A percentile compares a stretch with the other conserved stretches of the same genome.
phyloP scores from a whole-genome alignment of 2,329 filamentous ascomycete species.

The Colletotrichum cordylinicola region DNA sequence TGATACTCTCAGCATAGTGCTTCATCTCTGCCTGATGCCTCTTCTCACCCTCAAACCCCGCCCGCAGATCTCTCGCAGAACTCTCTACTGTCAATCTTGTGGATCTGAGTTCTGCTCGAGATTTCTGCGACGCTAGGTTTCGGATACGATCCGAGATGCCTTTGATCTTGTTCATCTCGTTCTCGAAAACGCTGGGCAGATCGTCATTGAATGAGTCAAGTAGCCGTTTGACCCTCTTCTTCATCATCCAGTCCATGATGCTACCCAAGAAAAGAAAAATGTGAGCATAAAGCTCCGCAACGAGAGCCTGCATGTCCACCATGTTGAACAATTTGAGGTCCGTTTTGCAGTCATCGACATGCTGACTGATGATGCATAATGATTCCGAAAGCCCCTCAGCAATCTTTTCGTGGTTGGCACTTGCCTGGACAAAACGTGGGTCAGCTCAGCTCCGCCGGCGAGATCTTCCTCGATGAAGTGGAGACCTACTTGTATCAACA shows the following conservation, averaged over 20 bases:
- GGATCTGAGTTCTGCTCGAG: constrained; percentile 16
- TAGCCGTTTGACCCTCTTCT: constrained; percentile 13
- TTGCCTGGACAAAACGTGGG: neutral
- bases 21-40: neutral
- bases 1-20: neutral
- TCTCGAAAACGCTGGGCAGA: constrained; percentile 3
- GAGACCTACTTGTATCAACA: constrained; percentile 25
- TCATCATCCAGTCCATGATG: constrained; percentile 28
- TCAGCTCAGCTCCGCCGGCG: too few species aligned
- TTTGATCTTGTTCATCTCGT: constrained; percentile 21
- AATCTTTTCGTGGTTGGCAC: constrained; percentile 27
- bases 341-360: constrained; percentile 13
- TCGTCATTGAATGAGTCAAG: constrained; percentile 27
- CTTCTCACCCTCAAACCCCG: constrained; percentile 10
- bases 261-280: constrained; percentile 27
- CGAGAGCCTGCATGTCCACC: constrained; percentile 5
- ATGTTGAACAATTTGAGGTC: constrained; percentile 21
- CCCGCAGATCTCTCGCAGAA: neutral
- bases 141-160: constrained; percentile 1
- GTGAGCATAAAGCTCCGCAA: constrained; percentile 28
- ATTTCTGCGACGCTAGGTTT: constrained; percentile 7
- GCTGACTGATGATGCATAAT: constrained; percentile 23
- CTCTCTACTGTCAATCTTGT: constrained; percentile 1
- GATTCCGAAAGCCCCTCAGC: constrained; percentile 24
- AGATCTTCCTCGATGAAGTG: too few species aligned